A percentile compares a stretch with the other conserved stretches of the same genome.
Evolutionary conservation across 169 alveolate species (phyloP).

Genomic region (Cryptosporidium ryanae): DNA sequence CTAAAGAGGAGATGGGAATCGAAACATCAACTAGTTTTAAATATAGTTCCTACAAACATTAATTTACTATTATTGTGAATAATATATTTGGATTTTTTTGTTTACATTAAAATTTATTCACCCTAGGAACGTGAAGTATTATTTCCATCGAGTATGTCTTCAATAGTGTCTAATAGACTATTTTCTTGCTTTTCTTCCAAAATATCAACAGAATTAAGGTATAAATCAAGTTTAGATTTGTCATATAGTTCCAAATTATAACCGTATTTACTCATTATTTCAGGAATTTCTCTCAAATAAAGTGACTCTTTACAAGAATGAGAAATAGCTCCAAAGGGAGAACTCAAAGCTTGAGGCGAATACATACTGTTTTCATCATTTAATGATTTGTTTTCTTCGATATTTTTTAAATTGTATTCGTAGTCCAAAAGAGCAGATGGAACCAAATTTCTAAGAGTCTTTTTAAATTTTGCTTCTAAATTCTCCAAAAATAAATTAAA

Average conservation of each 20-base stretch:
- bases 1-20: too few species aligned
- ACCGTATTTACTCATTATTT: background rate
- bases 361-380: too few species aligned
- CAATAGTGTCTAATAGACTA: constrained; percentile 5
- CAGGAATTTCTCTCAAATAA: constrained; percentile 33
- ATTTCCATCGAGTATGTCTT: constrained; percentile 5
- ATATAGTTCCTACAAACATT: too few species aligned
- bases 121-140: background rate
- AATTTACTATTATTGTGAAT: background rate
- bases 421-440: background rate
- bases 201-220: background rate
- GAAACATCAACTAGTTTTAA: too few species aligned
- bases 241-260: background rate
- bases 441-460: background rate
- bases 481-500: background rate
- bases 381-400: background rate
- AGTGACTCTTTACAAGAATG: constrained; percentile 54
- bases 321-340: constrained; percentile 30
- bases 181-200: constrained; percentile 18
- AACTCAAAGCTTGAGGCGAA: background rate
- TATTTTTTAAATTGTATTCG: constrained; percentile 8
- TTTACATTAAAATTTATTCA: too few species aligned
- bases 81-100: too few species aligned
- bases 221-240: background rate
- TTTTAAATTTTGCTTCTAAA: constrained; percentile 7